phyloP scores from a whole-genome alignment of 208 protist genomes.

The Acanthamoeba triangularis region DNA sequence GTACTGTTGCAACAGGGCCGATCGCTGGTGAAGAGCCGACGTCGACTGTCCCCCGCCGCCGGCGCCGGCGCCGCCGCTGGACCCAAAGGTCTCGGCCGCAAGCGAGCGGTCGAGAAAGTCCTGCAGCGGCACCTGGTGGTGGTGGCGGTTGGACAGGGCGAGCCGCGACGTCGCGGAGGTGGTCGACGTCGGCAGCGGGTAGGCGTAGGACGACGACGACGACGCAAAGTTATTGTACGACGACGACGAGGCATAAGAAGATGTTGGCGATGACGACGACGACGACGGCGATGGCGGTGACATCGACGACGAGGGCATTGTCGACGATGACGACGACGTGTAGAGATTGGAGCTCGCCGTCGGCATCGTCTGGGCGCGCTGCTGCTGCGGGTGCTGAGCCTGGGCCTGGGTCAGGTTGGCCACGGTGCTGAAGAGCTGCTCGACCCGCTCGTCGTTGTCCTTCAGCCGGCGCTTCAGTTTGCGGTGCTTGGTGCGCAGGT shows the following conservation, averaged over 20 bases:
- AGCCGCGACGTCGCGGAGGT: too few species aligned
- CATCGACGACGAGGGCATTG: too few species aligned
- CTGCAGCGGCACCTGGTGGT: not conserved
- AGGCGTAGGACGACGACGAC: not conserved
- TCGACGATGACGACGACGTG: not conserved
- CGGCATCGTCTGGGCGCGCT: too few species aligned
- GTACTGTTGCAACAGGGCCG: not conserved
- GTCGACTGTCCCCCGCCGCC: not conserved
- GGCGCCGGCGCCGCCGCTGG: too few species aligned
- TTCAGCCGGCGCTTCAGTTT: constrained; percentile 20
- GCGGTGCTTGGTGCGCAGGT: not conserved
- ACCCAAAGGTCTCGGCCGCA: not conserved
- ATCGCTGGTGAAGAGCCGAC: not conserved
- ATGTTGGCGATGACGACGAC: too few species aligned
- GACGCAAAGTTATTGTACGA: not conserved
- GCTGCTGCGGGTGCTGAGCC: too few species aligned
- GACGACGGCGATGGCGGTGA: too few species aligned
- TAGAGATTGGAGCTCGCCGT: not conserved
- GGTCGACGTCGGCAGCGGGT: too few species aligned
- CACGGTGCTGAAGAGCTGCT: constrained; percentile 14
- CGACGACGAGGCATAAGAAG: too few species aligned
- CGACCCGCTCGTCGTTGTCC: constrained; percentile 2
- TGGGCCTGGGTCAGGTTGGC: not conserved
- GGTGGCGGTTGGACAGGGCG: too few species aligned
- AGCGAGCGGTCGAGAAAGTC: not conserved